Percentiles rank a stretch among this genome's conserved stretches.
phyloP scores from a whole-genome alignment of 176 grass and related monocot genomes.

The Lolium rigidum region DNA sequence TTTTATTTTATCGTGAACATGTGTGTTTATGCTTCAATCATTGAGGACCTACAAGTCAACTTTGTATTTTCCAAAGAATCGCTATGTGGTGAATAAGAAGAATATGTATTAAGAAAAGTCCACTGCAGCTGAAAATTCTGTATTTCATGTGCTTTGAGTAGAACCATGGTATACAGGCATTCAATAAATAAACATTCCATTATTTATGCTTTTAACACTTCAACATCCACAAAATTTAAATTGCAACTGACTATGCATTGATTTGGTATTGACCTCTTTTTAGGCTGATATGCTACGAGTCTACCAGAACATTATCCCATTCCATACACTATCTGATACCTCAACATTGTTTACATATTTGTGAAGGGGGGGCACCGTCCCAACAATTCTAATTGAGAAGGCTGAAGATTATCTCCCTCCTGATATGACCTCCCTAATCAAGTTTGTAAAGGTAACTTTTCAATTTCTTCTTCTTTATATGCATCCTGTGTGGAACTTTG shows the following conservation, averaged over 20 bases:
- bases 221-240: not conserved
- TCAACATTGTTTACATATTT: conserved; percentile 30
- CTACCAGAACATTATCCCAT: not conserved
- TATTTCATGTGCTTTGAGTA: not conserved
- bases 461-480: conserved; percentile 28
- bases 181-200: not conserved
- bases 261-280: conserved; percentile 14
- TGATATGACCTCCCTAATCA: conserved; percentile 58
- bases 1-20: conserved; percentile 5
- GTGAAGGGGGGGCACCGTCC: conserved; percentile 77
- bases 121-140: conserved; percentile 7
- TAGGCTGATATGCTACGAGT: not conserved
- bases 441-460: conserved; percentile 72
- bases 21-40: conserved; percentile 5
- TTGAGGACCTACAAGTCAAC: not conserved
- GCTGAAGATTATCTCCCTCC: conserved; percentile 84
- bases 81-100: conserved; percentile 25
- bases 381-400: conserved; percentile 73
- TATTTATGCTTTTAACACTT: conserved; percentile 29
- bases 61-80: not conserved
- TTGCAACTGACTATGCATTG: conserved; percentile 15
- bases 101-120: not conserved
- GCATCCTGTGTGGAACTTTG: conserved; percentile 11
- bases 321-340: not conserved
- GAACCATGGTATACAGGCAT: conserved; percentile 17